Evolutionary conservation across 257 asterid species (phyloP), one percentile per base, ranked within the genome.

Genomic region (Datura wrightii): DNA sequence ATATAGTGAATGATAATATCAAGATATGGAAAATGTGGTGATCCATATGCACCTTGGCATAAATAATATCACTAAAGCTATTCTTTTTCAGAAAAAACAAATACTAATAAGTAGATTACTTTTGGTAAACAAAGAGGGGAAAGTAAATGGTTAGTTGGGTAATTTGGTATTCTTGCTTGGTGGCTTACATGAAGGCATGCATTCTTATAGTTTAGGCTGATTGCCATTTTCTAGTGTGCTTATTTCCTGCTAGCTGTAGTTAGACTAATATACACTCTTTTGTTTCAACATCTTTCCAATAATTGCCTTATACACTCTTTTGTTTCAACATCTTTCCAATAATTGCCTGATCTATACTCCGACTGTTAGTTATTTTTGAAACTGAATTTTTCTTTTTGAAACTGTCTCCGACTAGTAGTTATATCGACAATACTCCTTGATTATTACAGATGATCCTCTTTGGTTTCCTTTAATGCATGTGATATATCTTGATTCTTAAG

Each of bases 101-200:
- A 44, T 41, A 69, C n/a, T 42, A 71, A 34, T 5, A 10, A 71
- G 79, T 56, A 71, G 56, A 71, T 71, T 24, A 44, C 55, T 71
- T 70, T 71, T 71, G 79, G 56, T 71, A 71, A 44, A 44, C 56
- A 9, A 18, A 18, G 39, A 39, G 34, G 44, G 56, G 79, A 70
- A 70, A 42, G 55, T 70, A 56, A 10, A 71, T 71, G 79, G 18
- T 44, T 71, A 42, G 53, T 42, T 44, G 18, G 79, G 56, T 44
- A 71, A 71, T 71, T 52, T 52, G 46, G 42, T 52, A 52, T 14
- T 52, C 48, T 78, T 34, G 6, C 63, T 16, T 52, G 14, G 63
- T 52, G 82, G 24, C 60, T 52, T 50, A 13, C 82, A 78, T 52
- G 82, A 14, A 78, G 31, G 62, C 46, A 76, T 76, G 46, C 31